These are phyloP conservation scores for Chalciporus pseudorubinellus DNA, from an alignment of 768 basidiomycete species.

Conservation along the genomic window DNA sequence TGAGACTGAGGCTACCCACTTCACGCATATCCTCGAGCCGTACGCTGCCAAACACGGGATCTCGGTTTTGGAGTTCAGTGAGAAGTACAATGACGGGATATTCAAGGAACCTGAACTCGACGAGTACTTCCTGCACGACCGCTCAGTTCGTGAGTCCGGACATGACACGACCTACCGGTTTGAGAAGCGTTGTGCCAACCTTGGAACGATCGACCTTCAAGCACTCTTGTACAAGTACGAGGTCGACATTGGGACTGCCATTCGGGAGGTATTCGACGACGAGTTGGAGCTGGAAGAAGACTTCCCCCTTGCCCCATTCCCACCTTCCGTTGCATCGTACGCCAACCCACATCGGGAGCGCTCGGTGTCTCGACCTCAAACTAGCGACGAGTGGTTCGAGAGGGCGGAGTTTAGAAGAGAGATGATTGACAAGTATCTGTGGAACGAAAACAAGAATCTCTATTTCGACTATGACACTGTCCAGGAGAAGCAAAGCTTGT, in stretches of 20 bases:
- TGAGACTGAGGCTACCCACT: constrained; percentile 98
- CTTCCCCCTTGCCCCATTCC: constrained; percentile 89
- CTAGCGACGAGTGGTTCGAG: constrained; percentile 89
- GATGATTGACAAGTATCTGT: constrained; percentile 89
- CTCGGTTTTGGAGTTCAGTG: constrained; percentile 93
- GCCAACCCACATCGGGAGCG: constrained; percentile 58
- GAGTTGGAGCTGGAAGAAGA: constrained; percentile 90
- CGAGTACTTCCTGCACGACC: constrained; percentile 97
- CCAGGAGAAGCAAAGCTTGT: constrained; percentile 85
- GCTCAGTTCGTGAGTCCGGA: constrained; percentile 93
- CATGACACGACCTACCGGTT: constrained; percentile 97
- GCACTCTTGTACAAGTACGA: constrained; percentile 98
- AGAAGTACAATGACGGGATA: constrained; percentile 86
- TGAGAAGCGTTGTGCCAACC: constrained; percentile 95
- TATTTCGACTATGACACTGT: constrained; percentile 98
- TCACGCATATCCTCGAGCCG: constrained; percentile 95
- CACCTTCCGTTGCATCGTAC: constrained; percentile 71
- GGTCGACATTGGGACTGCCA: constrained; percentile 96
- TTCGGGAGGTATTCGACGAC: constrained; percentile 92
- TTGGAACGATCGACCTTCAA: constrained; percentile 95
- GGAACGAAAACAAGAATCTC: constrained; percentile 93
- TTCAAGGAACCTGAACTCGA: constrained; percentile 87
- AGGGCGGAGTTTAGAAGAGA: constrained; percentile 81
- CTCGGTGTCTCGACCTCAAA: constrained; percentile 61
- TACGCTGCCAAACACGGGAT: constrained; percentile 90